Percentiles rank a stretch among this genome's conserved stretches.
phyloP scores from a whole-genome alignment of 345 rosid genomes.

The Eucalyptus cloeziana region DNA sequence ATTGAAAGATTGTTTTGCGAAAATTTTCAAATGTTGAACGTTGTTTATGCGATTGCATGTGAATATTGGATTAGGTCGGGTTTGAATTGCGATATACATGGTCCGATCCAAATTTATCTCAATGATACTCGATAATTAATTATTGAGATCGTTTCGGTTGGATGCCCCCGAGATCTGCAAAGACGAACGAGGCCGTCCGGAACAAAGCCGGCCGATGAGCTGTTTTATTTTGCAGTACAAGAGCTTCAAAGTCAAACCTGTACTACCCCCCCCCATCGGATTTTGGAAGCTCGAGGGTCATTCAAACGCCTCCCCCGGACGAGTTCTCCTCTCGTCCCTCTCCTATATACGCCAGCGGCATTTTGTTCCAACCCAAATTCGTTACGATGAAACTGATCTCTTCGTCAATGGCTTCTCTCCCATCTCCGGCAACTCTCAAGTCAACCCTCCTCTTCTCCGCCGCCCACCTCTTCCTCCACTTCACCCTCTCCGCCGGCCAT shows the following conservation, averaged over 20 bases:
- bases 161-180: neutral
- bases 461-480: conserved; percentile 5
- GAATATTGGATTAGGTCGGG: too few relatives aligned
- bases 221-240: neutral
- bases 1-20: neutral
- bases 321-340: neutral
- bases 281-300: neutral
- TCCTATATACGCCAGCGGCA: neutral
- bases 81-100: too few relatives aligned
- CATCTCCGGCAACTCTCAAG: neutral
- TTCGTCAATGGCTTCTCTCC: neutral
- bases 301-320: neutral
- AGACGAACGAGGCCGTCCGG: neutral
- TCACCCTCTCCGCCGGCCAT: conserved; percentile 24
- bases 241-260: neutral
- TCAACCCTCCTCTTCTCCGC: neutral
- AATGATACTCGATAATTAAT: too few relatives aligned
- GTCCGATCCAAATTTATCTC: neutral
- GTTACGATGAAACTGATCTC: neutral
- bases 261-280: neutral
- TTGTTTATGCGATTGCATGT: neutral
- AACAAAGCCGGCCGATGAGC: neutral
- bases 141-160: neutral
- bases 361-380: neutral
- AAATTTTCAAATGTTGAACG: neutral